Base-by-base conservation (phyloP, 2,329 filamentous ascomycete genomes). In the Botrytis sinoallii region DNA sequence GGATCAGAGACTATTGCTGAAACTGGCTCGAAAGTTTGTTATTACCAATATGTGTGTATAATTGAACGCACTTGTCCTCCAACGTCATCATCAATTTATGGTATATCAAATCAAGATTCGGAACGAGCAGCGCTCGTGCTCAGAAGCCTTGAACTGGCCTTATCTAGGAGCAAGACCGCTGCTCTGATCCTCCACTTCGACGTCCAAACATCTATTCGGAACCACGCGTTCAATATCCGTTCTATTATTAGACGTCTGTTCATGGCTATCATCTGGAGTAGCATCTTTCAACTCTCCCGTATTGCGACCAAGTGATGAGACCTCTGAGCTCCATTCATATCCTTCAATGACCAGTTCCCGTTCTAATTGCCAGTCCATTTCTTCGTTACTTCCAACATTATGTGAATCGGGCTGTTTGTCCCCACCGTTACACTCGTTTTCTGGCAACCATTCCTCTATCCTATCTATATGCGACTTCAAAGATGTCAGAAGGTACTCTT, bases 361-460 rank as follows among this genome's bases (percentile, higher is more conserved):
- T 55, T 67, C 65, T 9, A 22, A 35, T 14, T 55, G 46, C 65
- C 65, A 67, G 38, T 55, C 46, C 65, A 67, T 67, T 35, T 55
- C 46, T 7, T 55, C 46, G 32, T 29, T 14, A 16, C 9, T 22
- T 18, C 20, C 35, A 40, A 67, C 16, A 55, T 20, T 40, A 40
- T 38, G 32, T 5, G 4, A 29, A 9, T 5, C 46, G 4, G n/a
- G 9, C 9, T 67, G 14, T 25, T 5, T 29, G 32, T 55, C 8
- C 18, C 46, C 44, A 25, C 32, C 32, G 6, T 9, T 22, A 29
- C 16, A 40, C 32, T 55, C 46, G 48, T n/a, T 14, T 29, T 52
- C 65, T 52, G 46, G 65, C 22, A 67, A 67, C 65, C 46, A 67
- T 67, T 55, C 22, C 22, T 67, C 46, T 48, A 66, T 66, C 20